These are phyloP conservation scores for Vigna radiata DNA, from an alignment of 306 rosid genomes.

Conservation along the genomic window DNA sequence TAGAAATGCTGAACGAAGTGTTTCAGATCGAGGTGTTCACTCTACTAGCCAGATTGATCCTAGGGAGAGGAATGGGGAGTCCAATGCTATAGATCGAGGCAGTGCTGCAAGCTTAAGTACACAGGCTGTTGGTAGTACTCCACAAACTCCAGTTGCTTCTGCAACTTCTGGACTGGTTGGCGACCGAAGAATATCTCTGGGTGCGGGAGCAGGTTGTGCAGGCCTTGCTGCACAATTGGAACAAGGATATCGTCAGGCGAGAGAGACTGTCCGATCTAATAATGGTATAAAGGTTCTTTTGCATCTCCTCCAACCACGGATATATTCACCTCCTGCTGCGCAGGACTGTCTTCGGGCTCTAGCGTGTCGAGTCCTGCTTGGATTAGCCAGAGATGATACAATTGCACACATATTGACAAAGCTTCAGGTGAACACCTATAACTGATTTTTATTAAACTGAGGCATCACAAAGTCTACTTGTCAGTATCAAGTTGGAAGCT, in stretches of 20 bases:
- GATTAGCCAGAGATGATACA: conserved; percentile 93
- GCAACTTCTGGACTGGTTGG: conserved; percentile 91
- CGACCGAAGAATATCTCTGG: conserved; percentile 91
- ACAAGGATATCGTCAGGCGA: conserved; percentile 90
- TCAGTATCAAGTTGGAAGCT: conserved; percentile 1
- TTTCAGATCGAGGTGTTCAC: conserved; percentile 66
- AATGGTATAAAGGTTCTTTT: conserved; percentile 96
- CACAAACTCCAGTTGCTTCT: conserved; percentile 67
- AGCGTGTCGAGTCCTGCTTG: conserved; percentile 94
- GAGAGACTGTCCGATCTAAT: conserved; percentile 90
- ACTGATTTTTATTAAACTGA: conserved; percentile 1
- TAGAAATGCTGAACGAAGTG: conserved; percentile 72
- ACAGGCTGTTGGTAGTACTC: conserved; percentile 54
- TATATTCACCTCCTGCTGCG: conserved; percentile 90
- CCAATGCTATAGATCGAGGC: conserved; percentile 61
- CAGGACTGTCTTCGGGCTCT: conserved; percentile 97
- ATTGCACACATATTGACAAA: conserved; percentile 97
- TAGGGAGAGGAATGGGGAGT: conserved; percentile 77
- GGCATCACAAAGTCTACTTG: background rate
- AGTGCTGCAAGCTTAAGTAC: conserved; percentile 45
- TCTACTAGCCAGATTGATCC: conserved; percentile 64
- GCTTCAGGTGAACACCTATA: conserved; percentile 74
- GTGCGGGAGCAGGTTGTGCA: conserved; percentile 94
- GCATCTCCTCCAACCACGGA: conserved; percentile 87
- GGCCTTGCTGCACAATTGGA: conserved; percentile 95